Conservation (phyloP, 768 basidiomycete species). For the Suillus occidentalis region DNA sequence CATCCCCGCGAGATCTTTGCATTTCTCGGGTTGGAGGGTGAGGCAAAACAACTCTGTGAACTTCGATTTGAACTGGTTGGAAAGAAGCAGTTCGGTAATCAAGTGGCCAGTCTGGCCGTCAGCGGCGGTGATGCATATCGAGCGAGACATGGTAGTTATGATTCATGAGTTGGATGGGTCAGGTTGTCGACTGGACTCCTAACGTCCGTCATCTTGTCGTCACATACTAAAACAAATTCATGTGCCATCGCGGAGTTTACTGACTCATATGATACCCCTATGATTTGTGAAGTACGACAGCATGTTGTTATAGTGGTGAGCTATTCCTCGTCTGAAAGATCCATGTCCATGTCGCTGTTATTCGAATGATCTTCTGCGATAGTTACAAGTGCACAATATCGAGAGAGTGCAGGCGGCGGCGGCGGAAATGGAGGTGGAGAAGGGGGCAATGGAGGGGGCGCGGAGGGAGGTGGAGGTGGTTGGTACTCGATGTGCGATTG, state of each 20-base stretch:
- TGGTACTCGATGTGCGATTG: constrained; percentile 9
- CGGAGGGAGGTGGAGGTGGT: constrained; percentile 34
- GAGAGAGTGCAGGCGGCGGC: constrained; percentile 4
- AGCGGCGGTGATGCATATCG: constrained; percentile 29
- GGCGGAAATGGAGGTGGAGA: constrained; percentile 23
- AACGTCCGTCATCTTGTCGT: neutral
- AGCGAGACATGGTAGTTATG: constrained; percentile 16
- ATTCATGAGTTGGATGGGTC: neutral
- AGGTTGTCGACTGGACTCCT: neutral
- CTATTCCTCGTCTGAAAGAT: constrained; percentile 28
- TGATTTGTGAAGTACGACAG: neutral
- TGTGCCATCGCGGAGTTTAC: neutral
- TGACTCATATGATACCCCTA: neutral
- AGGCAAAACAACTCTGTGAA: constrained; percentile 4
- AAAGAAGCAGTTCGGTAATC: constrained; percentile 28
- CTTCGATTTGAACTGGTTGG: constrained; percentile 18
- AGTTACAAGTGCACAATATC: neutral
- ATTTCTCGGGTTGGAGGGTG: constrained; percentile 1
- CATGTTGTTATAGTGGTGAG: neutral
- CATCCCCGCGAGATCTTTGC: neutral
- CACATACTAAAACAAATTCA: neutral
- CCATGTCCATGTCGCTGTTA: constrained; percentile 23
- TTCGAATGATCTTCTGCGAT: neutral
- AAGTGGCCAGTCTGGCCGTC: constrained; percentile 33
- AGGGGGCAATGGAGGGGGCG: constrained; percentile 35